Conservation (phyloP, 2,329 filamentous ascomycete genomes). For the Thermoascus crustaceus region DNA sequence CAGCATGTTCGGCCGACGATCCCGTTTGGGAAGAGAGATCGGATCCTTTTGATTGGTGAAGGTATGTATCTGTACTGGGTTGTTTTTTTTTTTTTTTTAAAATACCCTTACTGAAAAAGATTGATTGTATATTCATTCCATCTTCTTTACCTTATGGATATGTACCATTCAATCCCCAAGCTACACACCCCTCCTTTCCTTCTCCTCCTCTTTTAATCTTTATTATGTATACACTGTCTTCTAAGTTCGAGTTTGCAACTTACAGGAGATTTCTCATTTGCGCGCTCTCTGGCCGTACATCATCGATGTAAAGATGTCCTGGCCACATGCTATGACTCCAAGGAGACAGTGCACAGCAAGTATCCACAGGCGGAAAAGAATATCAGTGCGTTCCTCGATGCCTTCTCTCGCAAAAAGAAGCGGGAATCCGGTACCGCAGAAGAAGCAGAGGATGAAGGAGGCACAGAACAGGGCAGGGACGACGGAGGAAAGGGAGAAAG, state of each 20-base stretch:
- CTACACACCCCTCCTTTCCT: background rate
- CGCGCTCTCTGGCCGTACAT: conserved; percentile 34
- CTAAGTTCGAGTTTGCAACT: no score
- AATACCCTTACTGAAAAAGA: background rate
- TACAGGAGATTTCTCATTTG: conserved; percentile 42
- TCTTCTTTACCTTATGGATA: background rate
- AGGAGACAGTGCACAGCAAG: conserved; percentile 53
- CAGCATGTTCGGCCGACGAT: conserved; percentile 21
- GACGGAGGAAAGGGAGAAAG: conserved; percentile 8
- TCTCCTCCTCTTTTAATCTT: background rate
- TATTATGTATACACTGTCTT: no score
- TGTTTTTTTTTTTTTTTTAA: conserved; percentile 5
- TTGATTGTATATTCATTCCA: background rate
- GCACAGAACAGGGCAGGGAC: conserved; percentile 4
- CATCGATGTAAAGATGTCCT: conserved; percentile 33
- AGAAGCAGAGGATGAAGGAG: background rate
- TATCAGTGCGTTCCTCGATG: conserved; percentile 38
- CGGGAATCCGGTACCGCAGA: conserved; percentile 1
- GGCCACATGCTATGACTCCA: conserved; percentile 40
- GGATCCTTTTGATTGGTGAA: conserved; percentile 38
- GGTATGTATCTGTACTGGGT: conserved; percentile 23
- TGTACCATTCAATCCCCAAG: background rate
- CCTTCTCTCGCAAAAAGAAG: conserved; percentile 4
- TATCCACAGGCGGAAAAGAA: conserved; percentile 63
- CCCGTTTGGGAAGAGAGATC: conserved; percentile 34